A percentile compares a stretch with the other conserved stretches of the same genome.
These are phyloP conservation scores for Bocquillonia castaneifolia DNA, from an alignment of 441 rosid genomes.

Conservation along the genomic window DNA sequence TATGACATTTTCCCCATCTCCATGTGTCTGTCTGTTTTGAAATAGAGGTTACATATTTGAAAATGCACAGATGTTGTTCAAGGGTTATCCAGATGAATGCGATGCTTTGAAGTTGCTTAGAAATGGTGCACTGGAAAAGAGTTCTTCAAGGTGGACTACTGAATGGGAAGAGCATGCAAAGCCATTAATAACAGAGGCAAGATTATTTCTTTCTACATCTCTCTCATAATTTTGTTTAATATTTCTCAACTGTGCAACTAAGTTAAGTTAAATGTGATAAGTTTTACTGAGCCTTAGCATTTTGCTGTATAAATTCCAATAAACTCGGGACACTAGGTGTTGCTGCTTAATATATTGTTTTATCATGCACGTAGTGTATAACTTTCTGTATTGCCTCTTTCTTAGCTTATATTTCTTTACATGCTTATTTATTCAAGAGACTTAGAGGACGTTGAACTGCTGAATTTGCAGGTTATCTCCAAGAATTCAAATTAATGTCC, in stretches of 20 bases:
- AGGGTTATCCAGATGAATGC: constrained; percentile 75
- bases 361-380: neutral
- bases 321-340: neutral
- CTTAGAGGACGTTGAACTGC: neutral
- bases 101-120: constrained; percentile 53
- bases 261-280: neutral
- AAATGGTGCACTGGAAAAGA: constrained; percentile 59
- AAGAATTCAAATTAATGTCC: neutral
- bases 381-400: neutral
- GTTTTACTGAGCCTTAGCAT: neutral
- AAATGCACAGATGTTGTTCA: constrained; percentile 62
- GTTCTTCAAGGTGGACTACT: constrained; percentile 76
- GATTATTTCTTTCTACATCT: constrained; percentile 15
- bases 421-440: neutral
- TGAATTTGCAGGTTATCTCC: constrained; percentile 12
- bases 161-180: constrained; percentile 94
- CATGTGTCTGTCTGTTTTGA: neutral
- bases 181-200: constrained; percentile 68
- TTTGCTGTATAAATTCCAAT: neutral
- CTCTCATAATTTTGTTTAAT: neutral
- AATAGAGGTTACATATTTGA: neutral
- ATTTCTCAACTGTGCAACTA: neutral
- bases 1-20: neutral
- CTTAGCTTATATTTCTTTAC: neutral
- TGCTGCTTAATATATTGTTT: neutral